phyloP scores from a whole-genome alignment of 768 basidiomycete species.

The Collybia sordida region DNA sequence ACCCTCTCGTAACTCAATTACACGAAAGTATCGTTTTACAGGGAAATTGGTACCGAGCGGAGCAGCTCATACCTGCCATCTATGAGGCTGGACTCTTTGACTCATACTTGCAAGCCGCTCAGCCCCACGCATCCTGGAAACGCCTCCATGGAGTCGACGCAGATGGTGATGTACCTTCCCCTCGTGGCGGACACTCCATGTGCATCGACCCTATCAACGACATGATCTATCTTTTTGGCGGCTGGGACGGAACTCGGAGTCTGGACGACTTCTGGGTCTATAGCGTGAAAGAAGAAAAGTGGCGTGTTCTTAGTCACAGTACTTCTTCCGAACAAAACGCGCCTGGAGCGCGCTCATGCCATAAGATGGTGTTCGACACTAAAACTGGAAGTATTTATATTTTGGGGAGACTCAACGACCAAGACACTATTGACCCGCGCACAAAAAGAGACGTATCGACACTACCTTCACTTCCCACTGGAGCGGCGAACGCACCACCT shows the following conservation, averaged over 20 bases:
- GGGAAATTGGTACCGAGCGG: slow-evolving; percentile 62
- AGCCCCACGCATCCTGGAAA: slow-evolving; percentile 62
- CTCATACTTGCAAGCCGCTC: slow-evolving; percentile 53
- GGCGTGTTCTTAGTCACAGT: slow-evolving; percentile 57
- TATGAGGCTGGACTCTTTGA: slow-evolving; percentile 62
- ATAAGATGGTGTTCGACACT: slow-evolving; percentile 81
- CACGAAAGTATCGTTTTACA: slow-evolving; percentile 64
- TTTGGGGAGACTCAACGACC: slow-evolving; percentile 66
- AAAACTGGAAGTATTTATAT: slow-evolving; percentile 70
- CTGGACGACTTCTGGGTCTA: slow-evolving; percentile 83
- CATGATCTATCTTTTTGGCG: slow-evolving; percentile 74
- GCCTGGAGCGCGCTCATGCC: slow-evolving; percentile 72
- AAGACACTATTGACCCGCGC: slow-evolving; percentile 31
- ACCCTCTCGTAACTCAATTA: slow-evolving; percentile 66
- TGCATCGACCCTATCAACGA: slow-evolving; percentile 67
- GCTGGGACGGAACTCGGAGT: slow-evolving; percentile 72
- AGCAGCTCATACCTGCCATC: slow-evolving; percentile 48
- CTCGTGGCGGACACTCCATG: slow-evolving; percentile 81
- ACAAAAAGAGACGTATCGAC: slow-evolving; percentile 13
- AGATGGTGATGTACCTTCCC: slow-evolving; percentile 63
- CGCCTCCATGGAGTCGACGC: slow-evolving; percentile 59
- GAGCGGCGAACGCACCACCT: no score
- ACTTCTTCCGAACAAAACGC: slow-evolving; percentile 61
- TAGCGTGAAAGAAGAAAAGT: slow-evolving; percentile 54
- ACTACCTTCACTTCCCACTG: no score